A percentile compares a stretch with the other conserved stretches of the same genome.
These are phyloP conservation scores for Centaurea solstitialis DNA, from an alignment of 129 eudicot species.

Conservation along the genomic window DNA sequence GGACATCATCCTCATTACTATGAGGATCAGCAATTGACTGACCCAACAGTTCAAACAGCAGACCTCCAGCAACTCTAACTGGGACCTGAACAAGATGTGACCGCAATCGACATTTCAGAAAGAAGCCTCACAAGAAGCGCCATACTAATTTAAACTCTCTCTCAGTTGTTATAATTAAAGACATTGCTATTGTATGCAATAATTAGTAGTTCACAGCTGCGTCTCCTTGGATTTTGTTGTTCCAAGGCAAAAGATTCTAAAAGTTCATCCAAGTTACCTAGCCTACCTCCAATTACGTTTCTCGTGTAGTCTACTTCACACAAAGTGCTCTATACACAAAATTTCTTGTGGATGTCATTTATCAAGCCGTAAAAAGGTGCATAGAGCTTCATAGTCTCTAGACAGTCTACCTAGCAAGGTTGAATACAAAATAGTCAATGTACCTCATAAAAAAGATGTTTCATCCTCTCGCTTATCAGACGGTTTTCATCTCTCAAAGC, in stretches of 20 bases:
- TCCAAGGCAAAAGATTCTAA: not conserved
- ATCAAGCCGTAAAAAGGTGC: not conserved
- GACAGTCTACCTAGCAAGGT: not conserved
- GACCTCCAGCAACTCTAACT: constrained; percentile 96
- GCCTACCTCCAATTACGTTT: not conserved
- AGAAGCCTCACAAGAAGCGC: constrained; percentile 3
- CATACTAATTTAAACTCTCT: not conserved
- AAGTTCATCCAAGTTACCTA: not conserved
- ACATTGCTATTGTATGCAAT: not conserved
- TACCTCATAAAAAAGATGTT: constrained; percentile 95
- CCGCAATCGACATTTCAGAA: constrained; percentile 16
- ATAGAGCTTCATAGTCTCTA: not conserved
- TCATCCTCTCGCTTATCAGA: constrained; percentile 91
- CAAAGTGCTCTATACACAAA: not conserved
- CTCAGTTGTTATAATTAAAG: not conserved
- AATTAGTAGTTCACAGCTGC: not conserved
- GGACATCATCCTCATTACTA: constrained; percentile 81
- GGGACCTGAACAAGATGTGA: constrained; percentile 64
- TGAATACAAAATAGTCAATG: constrained; percentile 20
- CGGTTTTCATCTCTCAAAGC: constrained; percentile 96
- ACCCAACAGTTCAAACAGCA: constrained; percentile 90
- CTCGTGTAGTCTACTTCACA: not conserved
- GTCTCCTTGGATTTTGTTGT: not conserved
- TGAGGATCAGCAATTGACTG: constrained; percentile 90
- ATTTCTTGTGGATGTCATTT: not conserved